Base-by-base conservation (phyloP, 257 asterid genomes). In the Datura wrightii region DNA sequence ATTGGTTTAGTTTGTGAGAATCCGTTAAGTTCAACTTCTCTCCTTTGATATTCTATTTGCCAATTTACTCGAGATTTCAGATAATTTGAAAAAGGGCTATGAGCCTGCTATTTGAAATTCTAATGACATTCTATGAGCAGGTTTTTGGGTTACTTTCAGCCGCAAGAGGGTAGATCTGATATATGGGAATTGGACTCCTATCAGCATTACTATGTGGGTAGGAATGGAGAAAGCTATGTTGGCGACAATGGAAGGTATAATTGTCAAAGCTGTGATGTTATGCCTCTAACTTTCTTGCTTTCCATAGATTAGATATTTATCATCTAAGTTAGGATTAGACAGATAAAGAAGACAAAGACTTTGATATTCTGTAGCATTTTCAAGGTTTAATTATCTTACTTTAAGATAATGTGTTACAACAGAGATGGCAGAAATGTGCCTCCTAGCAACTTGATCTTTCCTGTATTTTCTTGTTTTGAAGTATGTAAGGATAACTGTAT, bases 101-200 rank as follows among this genome's bases (percentile, higher is more conserved):
- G 46, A n/a, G 48, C 44, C 63, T 52, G 82, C 60, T 13, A 8
- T 34, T 52, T 78, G 46, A 37, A 79, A 82, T 84, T 88, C 37
- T 48, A 62, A 18, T 74, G 37, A 66, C 85, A 81, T 54, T 87
- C 70, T 80, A 66, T 83, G 90, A 84, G 89, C 93, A 96, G 99
- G 86, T 96, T 96, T 89, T 92, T 96, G 92, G 99, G 99, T 71
- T 79, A 93, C 88, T 96, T 96, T 88, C 97, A 92, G 88, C 99
- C 98, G 79, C 93, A 90, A 85, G 87, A 91, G 58, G 95, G 92
- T 84, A 92, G 92, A 86, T 94, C 98, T 89, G 99, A 94, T 84
- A 88, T 94, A 79, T 94, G 98, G 97, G 97, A 93, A 89, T 93
- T 94, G 90, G 93, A 92, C 86, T 80, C 94, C 14, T 94, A 92